Evolutionary conservation across 306 rosid species (phyloP), one percentile per base, ranked within the genome.

Genomic region (Castanea sativa): DNA sequence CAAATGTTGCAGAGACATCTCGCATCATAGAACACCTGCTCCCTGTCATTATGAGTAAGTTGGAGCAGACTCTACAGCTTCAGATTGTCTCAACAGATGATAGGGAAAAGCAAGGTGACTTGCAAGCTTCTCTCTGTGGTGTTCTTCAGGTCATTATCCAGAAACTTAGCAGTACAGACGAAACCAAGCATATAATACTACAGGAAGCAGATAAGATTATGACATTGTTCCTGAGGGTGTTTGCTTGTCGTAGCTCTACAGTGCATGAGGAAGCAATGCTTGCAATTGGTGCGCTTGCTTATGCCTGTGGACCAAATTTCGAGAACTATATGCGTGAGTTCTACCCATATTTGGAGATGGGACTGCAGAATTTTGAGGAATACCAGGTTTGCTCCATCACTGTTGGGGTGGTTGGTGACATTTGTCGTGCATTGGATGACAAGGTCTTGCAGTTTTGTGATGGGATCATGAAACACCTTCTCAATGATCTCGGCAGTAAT

Each of bases 221-320:
- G 86, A 1, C 76, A n/a, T 27, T 83, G 64, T 83, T 83, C 70
- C 86, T 83, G n/a, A 83, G 68, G 52, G 86, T 83, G 52, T 83
- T 83, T 83, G 80, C 77, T 51, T 83, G 86, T 38, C 86, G 83
- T n/a, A 83, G 86, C 41, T 83, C 86, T 60, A 83, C 86, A 11
- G 86, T 83, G 27, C 86, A 83, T 23, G 86, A 83, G 80, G 86
- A 83, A 75, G 86, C 86, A 79, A 83, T 79, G 86, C 86, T 83
- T 59, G 86, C 86, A 20, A 79, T 83, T 69, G 86, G 86, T 60
- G 76, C 86, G 5, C 57, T 83, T 41, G 86, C 86, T 73, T 72
- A 83, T 61, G 86, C 86, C 52, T 78, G 80, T 51, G 86, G 86
- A 30, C 49, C 78, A 27, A 58, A 79, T 8, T 83, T 83, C 61